These are phyloP conservation scores for Macrolepiota albuminosa DNA, from an alignment of 768 basidiomycete genomes.

Conservation along the genomic window DNA sequence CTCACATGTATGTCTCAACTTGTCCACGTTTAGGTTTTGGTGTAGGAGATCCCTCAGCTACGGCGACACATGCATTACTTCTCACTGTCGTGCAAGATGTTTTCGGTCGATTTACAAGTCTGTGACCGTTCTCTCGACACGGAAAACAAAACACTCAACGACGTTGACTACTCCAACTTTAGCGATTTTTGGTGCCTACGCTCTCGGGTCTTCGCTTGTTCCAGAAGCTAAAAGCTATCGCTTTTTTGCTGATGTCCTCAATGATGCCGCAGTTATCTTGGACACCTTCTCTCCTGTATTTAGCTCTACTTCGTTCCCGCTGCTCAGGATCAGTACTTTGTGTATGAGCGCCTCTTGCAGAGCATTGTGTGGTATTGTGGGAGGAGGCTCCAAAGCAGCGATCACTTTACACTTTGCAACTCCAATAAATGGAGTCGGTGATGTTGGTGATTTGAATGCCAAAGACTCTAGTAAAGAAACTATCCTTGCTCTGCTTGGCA, in stretches of 20 bases:
- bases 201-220: slow-evolving; percentile 57
- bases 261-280: slow-evolving; percentile 54
- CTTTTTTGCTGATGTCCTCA: slow-evolving; percentile 61
- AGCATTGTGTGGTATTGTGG: slow-evolving; percentile 58
- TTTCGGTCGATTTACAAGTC: slow-evolving; percentile 60
- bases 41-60: slow-evolving; percentile 63
- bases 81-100: slow-evolving; percentile 64
- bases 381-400: slow-evolving; percentile 67
- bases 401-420: slow-evolving; percentile 63
- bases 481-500: slow-evolving; percentile 59
- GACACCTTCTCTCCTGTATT: slow-evolving; percentile 59
- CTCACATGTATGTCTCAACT: neutral
- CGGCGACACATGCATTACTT: slow-evolving; percentile 60
- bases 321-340: slow-evolving; percentile 40
- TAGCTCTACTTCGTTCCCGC: slow-evolving; percentile 31
- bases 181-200: slow-evolving; percentile 64
- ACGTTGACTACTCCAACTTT: neutral
- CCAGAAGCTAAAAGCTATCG: slow-evolving; percentile 72
- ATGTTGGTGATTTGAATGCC: slow-evolving; percentile 67
- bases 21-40: slow-evolving; percentile 45
- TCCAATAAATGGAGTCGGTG: slow-evolving; percentile 45
- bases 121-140: slow-evolving; percentile 17
- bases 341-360: slow-evolving; percentile 57
- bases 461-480: slow-evolving; percentile 74
- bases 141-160: neutral